phyloP scores from a whole-genome alignment of 495 filamentous ascomycete genomes.

The Immersiella caudata region DNA sequence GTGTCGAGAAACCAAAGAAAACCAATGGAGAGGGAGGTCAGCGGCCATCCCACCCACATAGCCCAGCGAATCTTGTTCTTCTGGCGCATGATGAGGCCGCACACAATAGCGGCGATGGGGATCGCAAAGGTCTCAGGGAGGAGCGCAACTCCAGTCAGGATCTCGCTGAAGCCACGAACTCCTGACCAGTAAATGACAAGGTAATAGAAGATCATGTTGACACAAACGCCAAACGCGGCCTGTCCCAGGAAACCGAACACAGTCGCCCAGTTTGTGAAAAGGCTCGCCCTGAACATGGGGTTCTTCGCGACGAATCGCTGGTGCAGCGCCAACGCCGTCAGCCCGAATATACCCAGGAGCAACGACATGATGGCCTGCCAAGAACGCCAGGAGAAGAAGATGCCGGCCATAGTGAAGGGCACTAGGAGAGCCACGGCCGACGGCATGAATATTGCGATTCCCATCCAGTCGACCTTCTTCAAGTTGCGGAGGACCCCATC shows the following conservation, averaged over 20 bases:
- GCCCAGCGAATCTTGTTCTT: slow-evolving; percentile 55
- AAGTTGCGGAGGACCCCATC: slow-evolving; percentile 42
- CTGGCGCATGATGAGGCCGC: slow-evolving; percentile 53
- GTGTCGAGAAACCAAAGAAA: slow-evolving; percentile 54
- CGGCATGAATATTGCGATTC: slow-evolving; percentile 58
- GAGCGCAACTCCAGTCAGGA: slow-evolving; percentile 63
- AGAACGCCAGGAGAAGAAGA: slow-evolving; percentile 56
- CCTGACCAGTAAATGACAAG: slow-evolving; percentile 69
- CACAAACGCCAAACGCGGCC: slow-evolving; percentile 50
- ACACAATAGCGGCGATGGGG: slow-evolving; percentile 49
- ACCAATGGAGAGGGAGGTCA: slow-evolving; percentile 51
- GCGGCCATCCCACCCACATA: slow-evolving; percentile 57
- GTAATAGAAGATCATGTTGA: slow-evolving; percentile 61
- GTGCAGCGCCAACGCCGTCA: slow-evolving; percentile 54
- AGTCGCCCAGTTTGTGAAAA: slow-evolving; percentile 50
- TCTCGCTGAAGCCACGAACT: slow-evolving; percentile 59
- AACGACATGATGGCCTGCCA: slow-evolving; percentile 62
- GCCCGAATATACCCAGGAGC: slow-evolving; percentile 50
- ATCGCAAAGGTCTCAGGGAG: slow-evolving; percentile 57
- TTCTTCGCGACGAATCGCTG: slow-evolving; percentile 51
- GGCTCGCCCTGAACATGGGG: slow-evolving; percentile 50
- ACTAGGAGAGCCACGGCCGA: slow-evolving; percentile 53
- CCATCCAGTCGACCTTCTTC: slow-evolving; percentile 62
- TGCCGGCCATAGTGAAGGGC: slow-evolving; percentile 59
- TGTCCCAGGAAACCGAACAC: slow-evolving; percentile 45